Evolutionary conservation across 2,329 filamentous ascomycete genomes (phyloP).

Genomic region (Calonectria pseudoreteaudii): DNA sequence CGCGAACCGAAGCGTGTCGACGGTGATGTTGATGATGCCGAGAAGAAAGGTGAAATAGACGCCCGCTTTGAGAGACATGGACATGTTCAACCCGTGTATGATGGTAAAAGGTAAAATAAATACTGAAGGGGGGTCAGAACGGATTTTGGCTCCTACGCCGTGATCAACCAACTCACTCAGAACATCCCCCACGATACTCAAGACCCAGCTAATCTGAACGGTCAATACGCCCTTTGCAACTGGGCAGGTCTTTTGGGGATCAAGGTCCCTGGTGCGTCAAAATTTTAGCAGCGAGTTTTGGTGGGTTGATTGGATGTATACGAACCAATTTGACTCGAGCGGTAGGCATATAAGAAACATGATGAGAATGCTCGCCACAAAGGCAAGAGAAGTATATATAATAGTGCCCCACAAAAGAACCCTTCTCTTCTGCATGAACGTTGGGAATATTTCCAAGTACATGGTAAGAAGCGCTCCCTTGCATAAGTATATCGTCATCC

Average conservation of each 20-base stretch:
- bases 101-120: conserved; percentile 1
- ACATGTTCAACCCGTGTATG: neutral
- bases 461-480: neutral
- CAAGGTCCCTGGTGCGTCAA: neutral
- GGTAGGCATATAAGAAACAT: neutral
- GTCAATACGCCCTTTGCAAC: neutral
- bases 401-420: neutral
- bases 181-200: neutral
- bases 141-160: no score
- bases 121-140: neutral
- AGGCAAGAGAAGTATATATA: neutral
- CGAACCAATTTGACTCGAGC: neutral
- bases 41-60: neutral
- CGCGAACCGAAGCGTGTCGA: neutral
- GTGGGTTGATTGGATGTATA: neutral
- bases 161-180: neutral
- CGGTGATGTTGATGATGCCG: neutral
- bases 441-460: neutral
- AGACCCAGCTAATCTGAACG: neutral
- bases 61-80: neutral
- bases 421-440: neutral
- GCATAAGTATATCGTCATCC: neutral
- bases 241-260: neutral
- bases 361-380: neutral
- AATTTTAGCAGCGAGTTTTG: neutral